These are phyloP conservation scores for Candida mattraensis DNA, from an alignment of 805 yeast species.

Conservation along the genomic window DNA sequence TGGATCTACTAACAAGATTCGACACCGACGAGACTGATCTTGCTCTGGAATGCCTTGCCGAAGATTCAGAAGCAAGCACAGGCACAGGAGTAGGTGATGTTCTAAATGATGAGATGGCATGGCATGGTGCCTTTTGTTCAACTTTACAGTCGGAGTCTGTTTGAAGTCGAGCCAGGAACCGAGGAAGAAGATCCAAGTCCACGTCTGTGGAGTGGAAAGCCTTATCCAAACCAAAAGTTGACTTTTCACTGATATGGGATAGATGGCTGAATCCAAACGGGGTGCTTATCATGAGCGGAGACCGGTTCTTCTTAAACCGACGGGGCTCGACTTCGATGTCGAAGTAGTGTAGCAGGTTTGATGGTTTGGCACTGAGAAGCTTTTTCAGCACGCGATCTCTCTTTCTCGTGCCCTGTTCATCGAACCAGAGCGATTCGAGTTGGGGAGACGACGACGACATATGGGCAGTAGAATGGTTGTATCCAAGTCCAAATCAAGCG, in stretches of 20 bases:
- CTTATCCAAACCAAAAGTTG: conserved; percentile 32
- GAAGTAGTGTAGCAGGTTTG: conserved; percentile 20
- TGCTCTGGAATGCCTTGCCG: conserved; percentile 16
- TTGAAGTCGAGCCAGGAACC: too few species aligned
- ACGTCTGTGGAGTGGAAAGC: conserved; percentile 24
- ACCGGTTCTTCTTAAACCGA: conserved; percentile 6
- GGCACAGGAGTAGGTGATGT: conserved; percentile 28
- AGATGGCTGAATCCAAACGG: conserved; percentile 36
- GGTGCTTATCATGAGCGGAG: conserved; percentile 28
- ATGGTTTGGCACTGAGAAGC: conserved; percentile 12
- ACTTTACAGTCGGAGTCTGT: too few species aligned
- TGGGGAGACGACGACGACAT: conserved; percentile 22
- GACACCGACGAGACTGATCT: conserved; percentile 20
- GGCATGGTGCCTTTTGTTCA: conserved; percentile 15
- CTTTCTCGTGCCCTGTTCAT: conserved; percentile 14
- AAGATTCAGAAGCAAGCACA: conserved; percentile 1
- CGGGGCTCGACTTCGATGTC: conserved; percentile 17
- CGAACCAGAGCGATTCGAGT: conserved; percentile 27
- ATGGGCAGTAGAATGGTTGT: background rate
- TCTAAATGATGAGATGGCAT: conserved; percentile 33
- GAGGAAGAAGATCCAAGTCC: conserved; percentile 14
- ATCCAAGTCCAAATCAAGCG: background rate
- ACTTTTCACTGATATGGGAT: conserved; percentile 32
- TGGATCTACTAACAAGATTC: conserved; percentile 23
- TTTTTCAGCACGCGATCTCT: conserved; percentile 12